Evolutionary conservation across 1,284 basidiomycete genomes (phyloP).

Genomic region (Vanrija sp.): DNA sequence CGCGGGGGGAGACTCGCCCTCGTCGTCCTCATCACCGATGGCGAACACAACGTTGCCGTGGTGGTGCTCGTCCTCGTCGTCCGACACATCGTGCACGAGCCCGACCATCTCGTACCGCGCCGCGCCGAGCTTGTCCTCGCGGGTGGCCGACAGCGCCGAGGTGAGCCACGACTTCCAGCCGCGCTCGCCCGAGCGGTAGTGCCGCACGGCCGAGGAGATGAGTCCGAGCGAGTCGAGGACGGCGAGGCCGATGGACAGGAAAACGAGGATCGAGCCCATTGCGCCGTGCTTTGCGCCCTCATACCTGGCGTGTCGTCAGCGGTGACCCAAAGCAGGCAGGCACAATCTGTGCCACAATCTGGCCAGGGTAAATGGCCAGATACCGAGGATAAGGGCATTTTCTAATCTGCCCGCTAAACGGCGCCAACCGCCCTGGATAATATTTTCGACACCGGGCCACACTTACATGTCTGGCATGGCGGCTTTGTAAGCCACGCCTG

Average conservation of each 20-base stretch:
- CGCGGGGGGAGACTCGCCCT: conserved; percentile 10
- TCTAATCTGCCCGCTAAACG: neutral
- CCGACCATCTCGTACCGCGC: conserved; percentile 40
- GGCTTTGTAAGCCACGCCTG: conserved; percentile 37
- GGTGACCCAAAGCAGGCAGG: neutral
- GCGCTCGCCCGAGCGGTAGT: conserved; percentile 19
- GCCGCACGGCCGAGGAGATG: conserved; percentile 24
- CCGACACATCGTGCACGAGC: conserved; percentile 11
- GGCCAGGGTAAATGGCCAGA: too few relatives aligned
- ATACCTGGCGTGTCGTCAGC: conserved; percentile 30
- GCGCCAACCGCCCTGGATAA: neutral
- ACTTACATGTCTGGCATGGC: conserved; percentile 38
- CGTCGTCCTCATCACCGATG: conserved; percentile 28
- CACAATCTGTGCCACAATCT: neutral
- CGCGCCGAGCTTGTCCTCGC: conserved; percentile 12
- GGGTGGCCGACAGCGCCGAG: conserved; percentile 16
- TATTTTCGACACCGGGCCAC: neutral
- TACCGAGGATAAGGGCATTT: neutral
- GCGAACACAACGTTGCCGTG: conserved; percentile 13
- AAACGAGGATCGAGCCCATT: conserved; percentile 33
- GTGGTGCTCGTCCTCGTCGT: conserved; percentile 13
- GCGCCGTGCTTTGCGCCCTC: conserved; percentile 33
- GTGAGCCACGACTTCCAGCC: conserved; percentile 27
- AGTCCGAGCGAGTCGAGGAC: conserved; percentile 36
- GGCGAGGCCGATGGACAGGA: conserved; percentile 32